Percentiles rank a stretch among this genome's conserved stretches.
Conservation (phyloP, 352 stramenopile species). For the Phytophthora tentaculata region DNA sequence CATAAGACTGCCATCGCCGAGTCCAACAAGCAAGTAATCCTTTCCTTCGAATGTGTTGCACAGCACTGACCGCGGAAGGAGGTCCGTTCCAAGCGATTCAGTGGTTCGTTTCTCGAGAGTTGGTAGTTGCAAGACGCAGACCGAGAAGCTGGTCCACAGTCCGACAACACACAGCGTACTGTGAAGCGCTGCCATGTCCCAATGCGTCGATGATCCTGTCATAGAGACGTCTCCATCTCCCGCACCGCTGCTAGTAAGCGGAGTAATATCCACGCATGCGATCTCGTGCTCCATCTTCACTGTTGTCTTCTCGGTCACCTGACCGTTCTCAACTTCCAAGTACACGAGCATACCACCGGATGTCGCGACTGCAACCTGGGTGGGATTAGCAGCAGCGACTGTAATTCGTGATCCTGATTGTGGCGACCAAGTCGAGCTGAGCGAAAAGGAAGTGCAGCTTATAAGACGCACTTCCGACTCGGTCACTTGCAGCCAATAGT, state of each 20-base stretch:
- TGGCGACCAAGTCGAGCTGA: constrained; percentile 85
- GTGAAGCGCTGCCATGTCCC: constrained; percentile 58
- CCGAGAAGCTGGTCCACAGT: constrained; percentile 94
- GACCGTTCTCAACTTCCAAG: constrained; percentile 75
- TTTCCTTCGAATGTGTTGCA: constrained; percentile 87
- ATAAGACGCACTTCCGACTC: constrained; percentile 92
- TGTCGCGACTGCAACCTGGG: constrained; percentile 93
- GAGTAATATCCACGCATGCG: constrained; percentile 92
- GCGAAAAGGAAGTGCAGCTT: constrained; percentile 59
- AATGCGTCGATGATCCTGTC: constrained; percentile 50
- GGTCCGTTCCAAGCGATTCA: constrained; percentile 76
- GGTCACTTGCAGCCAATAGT: constrained; percentile 95
- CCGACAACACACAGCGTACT: constrained; percentile 84
- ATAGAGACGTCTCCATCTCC: constrained; percentile 71
- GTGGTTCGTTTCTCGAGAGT: constrained; percentile 72
- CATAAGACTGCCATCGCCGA: constrained; percentile 96
- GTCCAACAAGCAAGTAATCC: constrained; percentile 95
- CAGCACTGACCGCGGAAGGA: constrained; percentile 89
- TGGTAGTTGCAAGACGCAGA: constrained; percentile 87
- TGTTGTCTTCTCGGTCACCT: constrained; percentile 68
- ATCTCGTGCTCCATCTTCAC: constrained; percentile 94
- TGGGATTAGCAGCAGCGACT: constrained; percentile 86
- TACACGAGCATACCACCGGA: constrained; percentile 92
- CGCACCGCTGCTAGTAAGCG: constrained; percentile 40
- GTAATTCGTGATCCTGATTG: constrained; percentile 72